Evolutionary conservation across 192 early-diverging fungal genomes (phyloP).

Genomic region (Jimgerdemannia flammicorona): DNA sequence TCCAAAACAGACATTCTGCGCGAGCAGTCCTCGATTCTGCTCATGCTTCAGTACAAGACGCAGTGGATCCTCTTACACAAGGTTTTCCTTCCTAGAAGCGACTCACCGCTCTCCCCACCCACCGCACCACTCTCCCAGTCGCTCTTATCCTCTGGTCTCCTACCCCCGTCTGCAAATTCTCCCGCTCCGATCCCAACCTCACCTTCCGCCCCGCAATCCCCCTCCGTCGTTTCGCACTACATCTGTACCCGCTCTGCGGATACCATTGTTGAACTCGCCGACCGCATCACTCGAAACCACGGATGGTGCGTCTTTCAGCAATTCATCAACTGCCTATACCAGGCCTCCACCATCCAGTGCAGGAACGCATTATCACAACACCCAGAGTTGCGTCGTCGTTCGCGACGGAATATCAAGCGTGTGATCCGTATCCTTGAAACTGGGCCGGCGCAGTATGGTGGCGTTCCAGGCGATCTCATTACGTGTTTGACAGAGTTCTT

Average conservation of each 20-base stretch:
- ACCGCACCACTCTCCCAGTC: slow-evolving; percentile 1
- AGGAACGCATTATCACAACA: slow-evolving; percentile 9
- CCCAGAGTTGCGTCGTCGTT: neutral
- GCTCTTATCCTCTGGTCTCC: neutral
- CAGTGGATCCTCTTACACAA: slow-evolving; percentile 30
- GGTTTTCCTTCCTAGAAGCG: slow-evolving; percentile 19
- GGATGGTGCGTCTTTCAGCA: slow-evolving; percentile 36
- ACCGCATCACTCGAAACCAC: slow-evolving; percentile 16
- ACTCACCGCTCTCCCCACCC: neutral
- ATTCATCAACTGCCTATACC: slow-evolving; percentile 27
- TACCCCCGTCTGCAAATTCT: neutral
- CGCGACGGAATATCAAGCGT: slow-evolving; percentile 20
- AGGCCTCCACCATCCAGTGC: slow-evolving; percentile 31
- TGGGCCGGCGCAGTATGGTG: slow-evolving; percentile 18
- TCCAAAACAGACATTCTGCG: slow-evolving; percentile 1
- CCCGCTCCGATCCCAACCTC: neutral
- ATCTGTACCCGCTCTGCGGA: slow-evolving; percentile 28
- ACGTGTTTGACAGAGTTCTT: slow-evolving; percentile 24
- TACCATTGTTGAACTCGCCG: slow-evolving; percentile 20
- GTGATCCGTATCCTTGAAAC: slow-evolving; percentile 18
- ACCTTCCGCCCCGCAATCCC: neutral
- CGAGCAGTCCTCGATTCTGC: slow-evolving; percentile 15
- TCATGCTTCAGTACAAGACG: slow-evolving; percentile 30
- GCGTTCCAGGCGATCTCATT: slow-evolving; percentile 24
- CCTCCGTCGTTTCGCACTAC: slow-evolving; percentile 11